Base-by-base conservation (phyloP, 1,284 basidiomycete species). In the Apiotrichum akiyoshidainum region DNA sequence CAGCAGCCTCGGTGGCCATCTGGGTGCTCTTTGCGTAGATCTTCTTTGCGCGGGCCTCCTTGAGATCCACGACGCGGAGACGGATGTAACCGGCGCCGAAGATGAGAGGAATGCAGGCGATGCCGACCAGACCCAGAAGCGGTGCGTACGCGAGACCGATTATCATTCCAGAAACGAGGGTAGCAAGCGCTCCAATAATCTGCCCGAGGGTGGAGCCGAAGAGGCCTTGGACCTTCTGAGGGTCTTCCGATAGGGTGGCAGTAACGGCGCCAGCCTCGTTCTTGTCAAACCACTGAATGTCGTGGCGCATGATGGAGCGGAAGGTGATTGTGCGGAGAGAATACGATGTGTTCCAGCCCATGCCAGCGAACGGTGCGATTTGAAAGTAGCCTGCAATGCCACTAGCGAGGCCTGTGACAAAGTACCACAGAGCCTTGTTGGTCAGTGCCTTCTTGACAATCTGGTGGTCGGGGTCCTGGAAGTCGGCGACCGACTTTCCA, bases 171-270 rank as follows among this genome's bases (percentile, higher is more conserved):
- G 83, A 81, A 52, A 93, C 71, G 35, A 97, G 79, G 26, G 91
- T 95, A 0, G 88, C 74, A 10, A 84, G 68, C 55, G 84, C 84
- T 78, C 95, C 92, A 10, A 96, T 81, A 69, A 98, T 90, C 21
- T 86, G 79, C 42, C 89, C 90, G 35, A 97, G 83, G 3, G 93
- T 96, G 59, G 90, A 81, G 59, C 94, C 94, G 52, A 91, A 90
- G 45, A 97, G 81, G 63, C 92, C 92, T 61, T 88, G 89, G 65
- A 97, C 85, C 75, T 95, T 96, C 70, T 95, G 90, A 19, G 95
- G 89, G 70, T 92, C 89, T 60, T 94, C 92, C 56, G 90, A 88
- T 44, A 99, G 80, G 53, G 82, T 83, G 2, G 88, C 84, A 5
- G 91, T 94, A 53, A 98, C 81, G 54, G 85, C 81, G 62, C 95